Conservation (phyloP, 805 yeast species). For the Nakazawaea ernobii region DNA sequence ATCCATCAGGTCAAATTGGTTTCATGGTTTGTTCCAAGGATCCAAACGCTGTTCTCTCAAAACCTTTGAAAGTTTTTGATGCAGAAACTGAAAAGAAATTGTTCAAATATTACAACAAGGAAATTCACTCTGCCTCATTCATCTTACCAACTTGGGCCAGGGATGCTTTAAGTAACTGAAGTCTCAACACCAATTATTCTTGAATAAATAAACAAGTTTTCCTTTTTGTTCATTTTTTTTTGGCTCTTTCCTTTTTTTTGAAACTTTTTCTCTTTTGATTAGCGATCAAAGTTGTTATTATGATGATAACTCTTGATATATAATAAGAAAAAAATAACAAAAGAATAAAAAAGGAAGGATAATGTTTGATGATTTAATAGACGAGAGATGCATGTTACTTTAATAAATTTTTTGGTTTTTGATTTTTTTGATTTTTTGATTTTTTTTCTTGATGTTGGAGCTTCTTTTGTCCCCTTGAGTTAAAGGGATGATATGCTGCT, state of each 20-base stretch:
- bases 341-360: constrained; percentile 6
- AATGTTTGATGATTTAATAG: not conserved
- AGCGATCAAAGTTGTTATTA: not conserved
- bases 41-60: constrained; percentile 33
- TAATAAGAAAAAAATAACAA: constrained; percentile 4
- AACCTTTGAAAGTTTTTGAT: constrained; percentile 45
- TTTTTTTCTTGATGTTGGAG: not conserved
- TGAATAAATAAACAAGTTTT: constrained; percentile 5
- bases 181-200: not conserved
- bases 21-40: constrained; percentile 67
- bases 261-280: constrained; percentile 7
- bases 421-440: not conserved
- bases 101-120: constrained; percentile 60
- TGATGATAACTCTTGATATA: not conserved
- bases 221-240: constrained; percentile 9
- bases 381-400: not conserved
- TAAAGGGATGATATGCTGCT: not conserved
- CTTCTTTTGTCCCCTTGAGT: too few species aligned
- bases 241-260: constrained; percentile 11
- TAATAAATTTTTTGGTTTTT: not conserved
- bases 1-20: constrained; percentile 86
- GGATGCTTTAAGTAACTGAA: constrained; percentile 19
- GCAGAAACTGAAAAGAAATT: constrained; percentile 39
- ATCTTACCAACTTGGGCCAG: constrained; percentile 79
- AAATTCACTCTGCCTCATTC: constrained; percentile 67